A percentile compares a stretch with the other conserved stretches of the same genome.
Conservation (phyloP, 768 basidiomycete species). For the Boletus patriciae region DNA sequence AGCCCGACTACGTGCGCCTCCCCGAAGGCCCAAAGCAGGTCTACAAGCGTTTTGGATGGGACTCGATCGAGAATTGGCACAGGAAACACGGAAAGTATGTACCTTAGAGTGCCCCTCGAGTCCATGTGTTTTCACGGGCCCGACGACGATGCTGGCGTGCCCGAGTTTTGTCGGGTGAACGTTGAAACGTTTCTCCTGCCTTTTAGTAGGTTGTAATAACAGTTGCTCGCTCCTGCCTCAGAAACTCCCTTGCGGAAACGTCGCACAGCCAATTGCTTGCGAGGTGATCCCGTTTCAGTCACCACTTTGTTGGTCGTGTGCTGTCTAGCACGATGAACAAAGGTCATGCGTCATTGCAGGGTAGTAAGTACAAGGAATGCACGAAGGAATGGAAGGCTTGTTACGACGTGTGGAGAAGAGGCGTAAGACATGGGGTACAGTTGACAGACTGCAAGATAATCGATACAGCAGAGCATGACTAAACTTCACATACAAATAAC, state of each 20-base stretch:
- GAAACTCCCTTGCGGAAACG: no score
- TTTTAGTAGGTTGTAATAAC: no score
- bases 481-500: background rate
- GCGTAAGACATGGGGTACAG: constrained; percentile 1
- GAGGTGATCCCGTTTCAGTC: no score
- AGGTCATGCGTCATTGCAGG: background rate
- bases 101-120: background rate
- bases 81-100: constrained; percentile 48
- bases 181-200: background rate
- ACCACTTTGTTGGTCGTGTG: no score
- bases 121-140: no score
- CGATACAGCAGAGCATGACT: constrained; percentile 2
- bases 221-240: no score
- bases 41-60: constrained; percentile 43
- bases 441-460: background rate
- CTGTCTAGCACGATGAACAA: background rate
- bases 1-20: constrained; percentile 60
- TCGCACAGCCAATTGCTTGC: no score
- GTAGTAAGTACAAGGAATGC: constrained; percentile 2
- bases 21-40: constrained; percentile 55
- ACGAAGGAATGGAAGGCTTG: constrained; percentile 7
- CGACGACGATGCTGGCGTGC: no score
- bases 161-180: no score
- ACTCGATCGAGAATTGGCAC: constrained; percentile 62
- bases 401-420: constrained; percentile 5